phyloP scores from a whole-genome alignment of 805 yeast species.

The Teunomyces kruisii region DNA sequence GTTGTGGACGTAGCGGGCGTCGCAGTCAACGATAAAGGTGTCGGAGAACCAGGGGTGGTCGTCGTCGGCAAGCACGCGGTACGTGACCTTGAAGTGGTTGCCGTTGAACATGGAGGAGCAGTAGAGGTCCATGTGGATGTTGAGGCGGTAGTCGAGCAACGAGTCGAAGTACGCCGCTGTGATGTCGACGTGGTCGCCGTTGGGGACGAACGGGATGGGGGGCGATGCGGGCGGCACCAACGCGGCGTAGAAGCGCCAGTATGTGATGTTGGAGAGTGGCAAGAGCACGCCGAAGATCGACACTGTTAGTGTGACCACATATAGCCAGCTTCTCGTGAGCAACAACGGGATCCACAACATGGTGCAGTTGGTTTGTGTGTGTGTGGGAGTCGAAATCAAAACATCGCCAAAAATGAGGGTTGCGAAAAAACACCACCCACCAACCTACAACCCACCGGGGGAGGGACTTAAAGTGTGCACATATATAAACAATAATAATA shows the following conservation, averaged over 20 bases:
- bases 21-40: conserved; percentile 27
- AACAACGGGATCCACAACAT: conserved; percentile 15
- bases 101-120: conserved; percentile 17
- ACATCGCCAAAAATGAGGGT: neutral
- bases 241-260: conserved; percentile 32
- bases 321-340: conserved; percentile 24
- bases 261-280: conserved; percentile 37
- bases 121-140: conserved; percentile 21
- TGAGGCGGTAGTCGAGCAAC: conserved; percentile 18
- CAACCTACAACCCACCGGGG: neutral
- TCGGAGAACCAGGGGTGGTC: conserved; percentile 2
- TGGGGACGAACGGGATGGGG: conserved; percentile 14
- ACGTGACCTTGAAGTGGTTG: conserved; percentile 3
- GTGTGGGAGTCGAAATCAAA: no score
- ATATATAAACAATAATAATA: conserved; percentile 4
- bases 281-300: conserved; percentile 28
- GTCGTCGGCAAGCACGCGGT: neutral
- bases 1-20: conserved; percentile 27
- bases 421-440: no score
- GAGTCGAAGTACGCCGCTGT: conserved; percentile 10
- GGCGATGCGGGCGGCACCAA: conserved; percentile 29
- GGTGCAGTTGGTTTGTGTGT: no score
- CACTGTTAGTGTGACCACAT: conserved; percentile 14
- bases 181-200: neutral
- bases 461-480: conserved; percentile 1